phyloP scores from a whole-genome alignment of 352 stramenopile genomes.

The Phytophthora melonis region DNA sequence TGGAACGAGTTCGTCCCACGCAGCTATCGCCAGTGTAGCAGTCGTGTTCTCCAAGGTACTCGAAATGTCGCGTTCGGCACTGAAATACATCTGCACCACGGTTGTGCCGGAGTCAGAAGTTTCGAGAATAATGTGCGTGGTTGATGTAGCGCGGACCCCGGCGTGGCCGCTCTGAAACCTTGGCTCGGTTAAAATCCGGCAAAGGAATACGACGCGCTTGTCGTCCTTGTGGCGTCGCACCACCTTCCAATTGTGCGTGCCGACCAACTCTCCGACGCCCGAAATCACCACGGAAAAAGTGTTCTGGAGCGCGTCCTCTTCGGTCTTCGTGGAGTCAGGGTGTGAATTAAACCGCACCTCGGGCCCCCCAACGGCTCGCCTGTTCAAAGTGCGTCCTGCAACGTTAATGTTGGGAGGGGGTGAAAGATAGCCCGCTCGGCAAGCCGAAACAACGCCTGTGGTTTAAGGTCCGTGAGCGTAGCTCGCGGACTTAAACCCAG shows the following conservation, averaged over 20 bases:
- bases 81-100: no score
- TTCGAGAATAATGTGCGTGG: neutral
- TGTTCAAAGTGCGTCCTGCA: no score
- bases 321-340: neutral
- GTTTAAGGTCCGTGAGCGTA: no score
- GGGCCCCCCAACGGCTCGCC: neutral
- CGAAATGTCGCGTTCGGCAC: no score
- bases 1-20: no score
- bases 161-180: neutral
- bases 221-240: neutral
- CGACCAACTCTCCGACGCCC: neutral
- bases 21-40: no score
- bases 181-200: slow-evolving; percentile 4
- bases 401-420: no score
- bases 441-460: no score
- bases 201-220: neutral
- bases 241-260: slow-evolving; percentile 12
- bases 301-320: neutral
- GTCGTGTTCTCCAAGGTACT: no score
- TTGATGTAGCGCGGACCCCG: neutral
- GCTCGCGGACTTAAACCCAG: no score
- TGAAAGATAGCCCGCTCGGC: no score
- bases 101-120: neutral
- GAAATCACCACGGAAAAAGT: slow-evolving; percentile 7
- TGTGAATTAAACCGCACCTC: neutral